A percentile compares a stretch with the other conserved stretches of the same genome.
Evolutionary conservation across 306 rosid genomes (phyloP).

Genomic region (Ammopiptanthus mongolicus): DNA sequence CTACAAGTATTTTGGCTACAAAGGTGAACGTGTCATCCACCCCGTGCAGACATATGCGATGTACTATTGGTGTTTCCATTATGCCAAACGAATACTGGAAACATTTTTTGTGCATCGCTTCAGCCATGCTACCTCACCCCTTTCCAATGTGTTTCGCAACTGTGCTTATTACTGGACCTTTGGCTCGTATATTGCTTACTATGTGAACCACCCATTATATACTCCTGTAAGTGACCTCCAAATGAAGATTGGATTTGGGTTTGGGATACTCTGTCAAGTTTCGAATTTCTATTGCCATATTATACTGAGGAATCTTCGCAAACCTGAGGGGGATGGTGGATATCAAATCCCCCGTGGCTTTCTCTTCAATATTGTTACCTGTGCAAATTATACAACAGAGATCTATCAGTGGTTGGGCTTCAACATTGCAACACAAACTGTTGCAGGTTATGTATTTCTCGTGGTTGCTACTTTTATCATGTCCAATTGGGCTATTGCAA

Average conservation of each 20-base stretch:
- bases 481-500: conserved; percentile 96
- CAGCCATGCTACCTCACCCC: conserved; percentile 97
- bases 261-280: conserved; percentile 74
- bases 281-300: conserved; percentile 80
- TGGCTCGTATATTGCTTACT: conserved; percentile 76
- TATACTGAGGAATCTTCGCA: conserved; percentile 70
- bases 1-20: conserved; percentile 64
- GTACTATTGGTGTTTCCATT: conserved; percentile 96
- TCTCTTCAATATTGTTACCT: conserved; percentile 87
- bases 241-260: conserved; percentile 85
- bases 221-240: conserved; percentile 82
- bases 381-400: conserved; percentile 96
- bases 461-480: conserved; percentile 77
- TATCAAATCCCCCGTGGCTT: conserved; percentile 92
- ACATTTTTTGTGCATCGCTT: conserved; percentile 92
- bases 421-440: conserved; percentile 89
- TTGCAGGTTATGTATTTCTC: conserved; percentile 76
- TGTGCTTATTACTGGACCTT: conserved; percentile 96
- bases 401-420: conserved; percentile 99
- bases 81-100: conserved; percentile 87
- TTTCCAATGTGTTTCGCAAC: conserved; percentile 90
- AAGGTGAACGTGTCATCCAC: conserved; percentile 68
- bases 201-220: conserved; percentile 82
- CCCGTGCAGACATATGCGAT: conserved; percentile 90
- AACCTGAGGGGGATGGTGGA: conserved; percentile 82